Conservation (phyloP, 2,329 filamentous ascomycete genomes). For the Penicillium sp. region DNA sequence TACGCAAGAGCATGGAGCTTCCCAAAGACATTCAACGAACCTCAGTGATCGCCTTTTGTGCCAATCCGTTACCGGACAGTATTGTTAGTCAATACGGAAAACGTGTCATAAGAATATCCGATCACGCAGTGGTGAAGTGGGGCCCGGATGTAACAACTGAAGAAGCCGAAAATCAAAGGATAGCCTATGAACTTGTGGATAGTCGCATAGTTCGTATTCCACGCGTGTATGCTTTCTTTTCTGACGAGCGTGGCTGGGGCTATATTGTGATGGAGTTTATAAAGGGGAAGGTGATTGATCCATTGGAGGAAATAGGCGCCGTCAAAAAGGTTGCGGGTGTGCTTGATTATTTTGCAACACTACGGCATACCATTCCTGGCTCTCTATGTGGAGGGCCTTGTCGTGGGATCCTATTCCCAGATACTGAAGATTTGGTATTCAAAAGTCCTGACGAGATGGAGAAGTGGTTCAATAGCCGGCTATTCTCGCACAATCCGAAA, state of each 20-base stretch:
- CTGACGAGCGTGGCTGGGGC: slow-evolving; percentile 11
- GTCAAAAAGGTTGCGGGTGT: slow-evolving; percentile 14
- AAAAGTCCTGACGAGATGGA: slow-evolving; percentile 15
- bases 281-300: slow-evolving; percentile 18
- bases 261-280: slow-evolving; percentile 25
- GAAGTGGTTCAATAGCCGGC: slow-evolving; percentile 22
- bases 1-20: too few relatives aligned
- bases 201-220: slow-evolving; percentile 14
- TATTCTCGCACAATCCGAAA: slow-evolving; percentile 10
- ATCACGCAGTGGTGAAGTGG: slow-evolving; percentile 15
- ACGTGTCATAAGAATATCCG: slow-evolving; percentile 13
- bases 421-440: slow-evolving; percentile 18
- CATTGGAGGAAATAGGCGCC: slow-evolving; percentile 9
- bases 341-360: slow-evolving; percentile 14
- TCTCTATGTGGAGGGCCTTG: slow-evolving; percentile 13
- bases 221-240: slow-evolving; percentile 17
- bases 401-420: slow-evolving; percentile 18
- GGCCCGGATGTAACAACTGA: slow-evolving; percentile 13
- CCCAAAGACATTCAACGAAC: neutral
- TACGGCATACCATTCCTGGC: slow-evolving; percentile 5
- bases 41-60: slow-evolving; percentile 8
- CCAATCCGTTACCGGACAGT: slow-evolving; percentile 4
- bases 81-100: slow-evolving; percentile 11
- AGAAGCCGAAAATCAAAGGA: slow-evolving; percentile 12
- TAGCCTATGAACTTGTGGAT: slow-evolving; percentile 15